These are phyloP conservation scores for Lunularia cruciata DNA, from an alignment of 225 moss, liverwort and hornwort species.

Conservation along the genomic window DNA sequence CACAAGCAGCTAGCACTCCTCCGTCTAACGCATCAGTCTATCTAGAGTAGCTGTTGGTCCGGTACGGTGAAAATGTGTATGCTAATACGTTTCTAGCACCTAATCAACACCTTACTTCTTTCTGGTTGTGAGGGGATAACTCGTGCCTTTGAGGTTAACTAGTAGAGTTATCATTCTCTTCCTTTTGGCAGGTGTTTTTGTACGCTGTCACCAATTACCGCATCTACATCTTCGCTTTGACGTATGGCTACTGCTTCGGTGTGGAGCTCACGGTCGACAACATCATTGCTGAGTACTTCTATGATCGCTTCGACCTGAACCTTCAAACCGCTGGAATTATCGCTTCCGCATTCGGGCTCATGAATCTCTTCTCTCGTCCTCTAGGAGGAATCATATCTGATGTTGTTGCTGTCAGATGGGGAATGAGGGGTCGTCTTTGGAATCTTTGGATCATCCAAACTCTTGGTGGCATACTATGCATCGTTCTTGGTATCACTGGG, in stretches of 20 bases:
- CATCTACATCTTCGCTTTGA: too few species aligned
- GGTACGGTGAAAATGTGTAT: too few species aligned
- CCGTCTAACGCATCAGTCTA: too few species aligned
- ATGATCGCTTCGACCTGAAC: conserved; percentile 55
- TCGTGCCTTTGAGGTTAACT: conserved; percentile 47
- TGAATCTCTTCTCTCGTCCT: conserved; percentile 62
- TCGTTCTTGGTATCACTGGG: conserved; percentile 30
- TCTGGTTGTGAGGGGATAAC: conserved; percentile 21
- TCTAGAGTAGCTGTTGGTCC: too few species aligned
- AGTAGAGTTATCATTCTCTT: conserved; percentile 47
- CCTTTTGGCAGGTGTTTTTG: conserved; percentile 49
- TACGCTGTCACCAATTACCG: conserved; percentile 44
- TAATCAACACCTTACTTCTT: not conserved
- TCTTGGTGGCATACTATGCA: too few species aligned
- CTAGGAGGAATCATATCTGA: conserved; percentile 58
- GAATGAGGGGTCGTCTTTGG: conserved; percentile 73
- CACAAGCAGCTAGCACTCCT: conserved; percentile 55
- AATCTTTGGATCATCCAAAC: conserved; percentile 45
- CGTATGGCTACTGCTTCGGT: too few species aligned
- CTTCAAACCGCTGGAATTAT: conserved; percentile 51
- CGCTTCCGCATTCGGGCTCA: conserved; percentile 52
- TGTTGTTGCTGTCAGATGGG: conserved; percentile 20
- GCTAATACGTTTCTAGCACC: not conserved
- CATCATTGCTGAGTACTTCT: conserved; percentile 63
- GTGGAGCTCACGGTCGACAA: conserved; percentile 69